A percentile compares a stretch with the other conserved stretches of the same genome.
Conservation (phyloP, 1,284 basidiomycete genomes). For the Agroathelia rolfsii region DNA sequence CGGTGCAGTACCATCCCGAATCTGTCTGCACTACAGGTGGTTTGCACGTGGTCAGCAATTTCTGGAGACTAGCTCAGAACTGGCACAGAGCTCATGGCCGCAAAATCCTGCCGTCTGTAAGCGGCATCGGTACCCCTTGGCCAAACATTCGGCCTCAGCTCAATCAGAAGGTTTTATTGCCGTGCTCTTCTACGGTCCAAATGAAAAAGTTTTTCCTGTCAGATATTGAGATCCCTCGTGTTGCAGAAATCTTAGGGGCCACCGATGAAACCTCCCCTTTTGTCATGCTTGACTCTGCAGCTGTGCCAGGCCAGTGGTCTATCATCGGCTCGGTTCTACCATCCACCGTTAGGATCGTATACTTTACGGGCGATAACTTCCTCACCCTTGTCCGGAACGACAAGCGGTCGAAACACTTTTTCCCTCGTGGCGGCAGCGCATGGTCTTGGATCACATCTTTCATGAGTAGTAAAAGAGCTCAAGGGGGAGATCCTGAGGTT, state of each 20-base stretch:
- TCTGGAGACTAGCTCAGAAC: conserved; percentile 52
- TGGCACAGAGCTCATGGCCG: conserved; percentile 40
- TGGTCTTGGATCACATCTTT: conserved; percentile 68
- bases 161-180: conserved; percentile 10
- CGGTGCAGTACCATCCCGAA: conserved; percentile 96
- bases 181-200: conserved; percentile 22
- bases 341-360: conserved; percentile 45
- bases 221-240: conserved; percentile 27
- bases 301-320: conserved; percentile 61
- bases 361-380: conserved; percentile 39
- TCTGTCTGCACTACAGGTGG: conserved; percentile 58
- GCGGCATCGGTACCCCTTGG: conserved; percentile 42
- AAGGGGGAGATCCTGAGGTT: conserved; percentile 35
- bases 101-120: conserved; percentile 20
- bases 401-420: conserved; percentile 10
- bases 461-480: conserved; percentile 41
- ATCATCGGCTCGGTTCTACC: conserved; percentile 52
- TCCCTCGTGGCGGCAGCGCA: conserved; percentile 18
- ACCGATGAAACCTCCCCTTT: conserved; percentile 51
- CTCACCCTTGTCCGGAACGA: conserved; percentile 28
- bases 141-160: conserved; percentile 29
- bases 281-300: conserved; percentile 63
- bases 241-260: conserved; percentile 56
- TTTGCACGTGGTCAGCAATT: conserved; percentile 54
- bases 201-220: conserved; percentile 33